These are phyloP conservation scores for Tranzscheliella williamsii DNA, from an alignment of 1,284 basidiomycete genomes.

Conservation along the genomic window DNA sequence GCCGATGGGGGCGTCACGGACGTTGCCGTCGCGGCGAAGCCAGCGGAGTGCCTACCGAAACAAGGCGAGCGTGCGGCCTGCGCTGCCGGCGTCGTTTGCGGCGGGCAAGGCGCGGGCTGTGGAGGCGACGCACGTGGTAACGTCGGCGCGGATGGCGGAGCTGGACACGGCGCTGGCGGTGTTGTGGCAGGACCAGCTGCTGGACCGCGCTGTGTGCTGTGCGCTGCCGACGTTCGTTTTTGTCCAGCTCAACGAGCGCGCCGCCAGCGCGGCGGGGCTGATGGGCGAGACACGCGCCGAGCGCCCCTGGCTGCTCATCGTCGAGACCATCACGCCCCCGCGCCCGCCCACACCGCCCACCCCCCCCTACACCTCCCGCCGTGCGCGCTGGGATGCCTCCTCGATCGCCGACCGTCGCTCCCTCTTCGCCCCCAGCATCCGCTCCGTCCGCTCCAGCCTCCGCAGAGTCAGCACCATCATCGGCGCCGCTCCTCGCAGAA, in stretches of 20 bases:
- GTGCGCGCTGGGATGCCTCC: neutral
- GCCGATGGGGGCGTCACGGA: neutral
- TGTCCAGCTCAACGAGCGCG: conserved; percentile 11
- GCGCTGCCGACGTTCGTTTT: conserved; percentile 16
- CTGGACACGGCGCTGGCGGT: conserved; percentile 3
- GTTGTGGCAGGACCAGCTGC: conserved; percentile 35
- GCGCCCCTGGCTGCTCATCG: conserved; percentile 19
- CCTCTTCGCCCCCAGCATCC: conserved; percentile 36
- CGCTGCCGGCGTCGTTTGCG: neutral
- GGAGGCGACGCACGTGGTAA: conserved; percentile 3
- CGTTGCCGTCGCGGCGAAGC: conserved; percentile 3
- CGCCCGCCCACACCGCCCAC: conserved; percentile 20
- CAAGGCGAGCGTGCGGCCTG: no score
- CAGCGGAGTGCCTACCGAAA: no score
- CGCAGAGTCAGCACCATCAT: conserved; percentile 26
- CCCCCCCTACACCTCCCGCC: neutral
- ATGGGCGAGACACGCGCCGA: neutral
- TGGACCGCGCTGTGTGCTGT: conserved; percentile 13
- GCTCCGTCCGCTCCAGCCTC: conserved; percentile 11
- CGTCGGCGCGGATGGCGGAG: neutral
- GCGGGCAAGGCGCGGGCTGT: neutral
- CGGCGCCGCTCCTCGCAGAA: conserved; percentile 5
- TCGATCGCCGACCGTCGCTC: conserved; percentile 6
- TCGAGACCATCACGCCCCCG: conserved; percentile 29
- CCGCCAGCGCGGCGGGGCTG: neutral